Evolutionary conservation across 2,329 filamentous ascomycete species (phyloP).

Genomic region (Curvularia hawaiiensis): DNA sequence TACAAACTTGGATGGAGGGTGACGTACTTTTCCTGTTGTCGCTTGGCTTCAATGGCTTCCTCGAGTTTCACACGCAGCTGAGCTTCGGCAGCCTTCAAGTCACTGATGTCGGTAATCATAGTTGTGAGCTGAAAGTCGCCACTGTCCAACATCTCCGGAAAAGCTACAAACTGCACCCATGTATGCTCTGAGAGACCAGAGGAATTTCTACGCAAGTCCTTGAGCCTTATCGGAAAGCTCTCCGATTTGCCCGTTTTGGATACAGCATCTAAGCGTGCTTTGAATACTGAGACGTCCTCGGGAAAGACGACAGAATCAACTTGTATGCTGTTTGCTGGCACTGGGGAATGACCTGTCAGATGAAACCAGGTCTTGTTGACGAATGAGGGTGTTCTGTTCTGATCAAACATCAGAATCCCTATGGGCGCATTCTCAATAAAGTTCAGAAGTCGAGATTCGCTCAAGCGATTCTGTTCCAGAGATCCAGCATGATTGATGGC

Average conservation of each 20-base stretch:
- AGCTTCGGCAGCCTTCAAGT: slow-evolving; percentile 3
- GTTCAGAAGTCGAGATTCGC: neutral
- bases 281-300: neutral
- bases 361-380: slow-evolving; percentile 10
- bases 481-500: neutral
- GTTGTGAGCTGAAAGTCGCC: slow-evolving; percentile 4
- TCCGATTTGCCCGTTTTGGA: neutral
- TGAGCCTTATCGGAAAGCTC: neutral
- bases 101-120: slow-evolving; percentile 4
- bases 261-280: neutral
- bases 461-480: neutral
- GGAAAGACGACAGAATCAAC: slow-evolving; percentile 1
- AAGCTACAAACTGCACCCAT: slow-evolving; percentile 4
- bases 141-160: slow-evolving; percentile 1
- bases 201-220: neutral
- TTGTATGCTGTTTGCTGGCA: neutral
- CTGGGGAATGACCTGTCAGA: slow-evolving; percentile 2
- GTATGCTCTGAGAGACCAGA: neutral
- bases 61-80: neutral
- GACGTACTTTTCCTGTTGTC: slow-evolving; percentile 8
- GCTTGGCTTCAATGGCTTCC: slow-evolving; percentile 5
- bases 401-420: slow-evolving; percentile 1
- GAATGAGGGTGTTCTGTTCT: neutral
- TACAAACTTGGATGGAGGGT: neutral
- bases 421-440: slow-evolving; percentile 5